These are phyloP conservation scores for Claviceps africana DNA, from an alignment of 2,329 filamentous ascomycete genomes.

Conservation along the genomic window DNA sequence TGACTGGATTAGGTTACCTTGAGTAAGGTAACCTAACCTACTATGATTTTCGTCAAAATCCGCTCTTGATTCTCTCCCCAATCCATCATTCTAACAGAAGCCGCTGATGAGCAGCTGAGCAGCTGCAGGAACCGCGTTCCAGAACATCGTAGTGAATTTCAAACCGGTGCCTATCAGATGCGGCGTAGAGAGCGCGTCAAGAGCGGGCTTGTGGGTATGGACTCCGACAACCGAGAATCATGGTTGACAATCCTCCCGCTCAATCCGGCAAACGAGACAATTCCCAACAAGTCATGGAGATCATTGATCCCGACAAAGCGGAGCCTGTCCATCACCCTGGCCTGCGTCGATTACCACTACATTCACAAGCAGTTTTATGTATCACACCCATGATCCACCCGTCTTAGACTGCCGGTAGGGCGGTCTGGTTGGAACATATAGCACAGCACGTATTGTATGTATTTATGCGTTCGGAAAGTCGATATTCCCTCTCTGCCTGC, in stretches of 20 bases:
- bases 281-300: neutral
- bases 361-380: neutral
- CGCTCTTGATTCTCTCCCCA: too few relatives aligned
- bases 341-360: neutral
- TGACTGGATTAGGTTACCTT: too few relatives aligned
- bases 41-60: too few relatives aligned
- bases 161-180: neutral
- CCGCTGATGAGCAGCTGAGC: too few relatives aligned
- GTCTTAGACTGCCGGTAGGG: neutral
- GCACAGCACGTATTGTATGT: neutral
- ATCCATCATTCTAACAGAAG: too few relatives aligned
- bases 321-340: neutral
- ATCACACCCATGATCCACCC: constrained; percentile 1
- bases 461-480: neutral
- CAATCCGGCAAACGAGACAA: neutral
- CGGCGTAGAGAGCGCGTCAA: neutral
- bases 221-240: neutral
- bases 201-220: neutral
- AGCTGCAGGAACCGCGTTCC: too few relatives aligned
- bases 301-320: neutral
- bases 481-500: neutral
- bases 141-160: too few relatives aligned
- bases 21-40: too few relatives aligned
- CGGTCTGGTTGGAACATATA: neutral
- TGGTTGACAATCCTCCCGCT: neutral